Base-by-base conservation (phyloP, 225 moss, liverwort and hornwort species). In the Physcomitrellopsis africana region DNA sequence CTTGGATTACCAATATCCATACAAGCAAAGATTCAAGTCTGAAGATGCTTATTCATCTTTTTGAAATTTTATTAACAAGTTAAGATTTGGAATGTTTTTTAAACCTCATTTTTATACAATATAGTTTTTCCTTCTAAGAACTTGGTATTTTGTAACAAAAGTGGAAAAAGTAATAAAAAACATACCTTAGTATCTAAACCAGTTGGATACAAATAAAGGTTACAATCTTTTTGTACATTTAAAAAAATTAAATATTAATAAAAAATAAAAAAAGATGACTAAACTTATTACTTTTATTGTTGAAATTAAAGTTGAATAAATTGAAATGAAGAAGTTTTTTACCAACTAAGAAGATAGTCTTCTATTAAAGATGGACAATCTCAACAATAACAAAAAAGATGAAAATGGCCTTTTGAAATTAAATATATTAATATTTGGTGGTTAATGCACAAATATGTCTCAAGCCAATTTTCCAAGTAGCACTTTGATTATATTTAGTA, bases 101-200 rank as follows among this genome's bases (percentile, higher is more conserved):
- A 80, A 53, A 46, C 80, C 23, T 65, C 84, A 63, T 73, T 76
- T 67, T 32, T 79, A 9, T 88, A 82, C 14, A 89, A 81, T 75
- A 85, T 60, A 24, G 81, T 88, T 52, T 82, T 93, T 68, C 83
- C 90, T 68, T 79, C 85, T 63, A 89, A 93, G 79, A 77, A 81
- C 44, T 83, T 87, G 19, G 74, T 76, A 32, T 85, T 82, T 61
- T 87, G 83, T 53, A 78, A 71, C 49, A 91, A 73, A 75, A 72
- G 66, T 63, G 84, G 72, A 23, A 80, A 80, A 68, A 52, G 7
- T 2, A 63, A 65, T 45, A 66, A 64, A 49, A 81, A 79, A 42
- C 76, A 72, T 83, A 5, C 14, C 81, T 68, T 15, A 48, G 62
- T 61, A 73, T 54, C 49, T 86, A 37, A 60, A 70, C 53, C 65